Evolutionary conservation across 2,329 filamentous ascomycete genomes (phyloP), one percentile per base, ranked within the genome.

Genomic region (Stagonosporopsis cucurbitacearum): DNA sequence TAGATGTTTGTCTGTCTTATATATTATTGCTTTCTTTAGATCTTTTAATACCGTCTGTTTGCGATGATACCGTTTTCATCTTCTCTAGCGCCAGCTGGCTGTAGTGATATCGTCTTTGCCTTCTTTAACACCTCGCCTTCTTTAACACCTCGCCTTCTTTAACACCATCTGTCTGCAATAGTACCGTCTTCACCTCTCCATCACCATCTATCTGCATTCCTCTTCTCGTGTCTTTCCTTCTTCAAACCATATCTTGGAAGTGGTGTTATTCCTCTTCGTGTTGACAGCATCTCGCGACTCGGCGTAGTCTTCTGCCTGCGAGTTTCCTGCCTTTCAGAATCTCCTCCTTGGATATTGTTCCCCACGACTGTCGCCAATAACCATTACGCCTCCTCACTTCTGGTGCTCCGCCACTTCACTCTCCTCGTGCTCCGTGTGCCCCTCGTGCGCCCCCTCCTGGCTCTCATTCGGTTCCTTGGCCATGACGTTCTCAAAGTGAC

Each of bases 401-500:
- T 64, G 60, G 25, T 65, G 55, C 51, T 66, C 64, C 17, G 60
- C 54, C 33, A 62, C 54, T 40, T 67, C 62, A 22, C 58, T 68
- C 15, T 63, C 64, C 26, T 63, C 62, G 8, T 63, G 64, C 42
- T 70, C 68, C 9, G 63, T 63, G 40, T 66, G 58, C 12, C 61
- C 64, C 35, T 66, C 66, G 22, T 67, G 63, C 26, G 65, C 59
- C 33, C 56, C 57, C 30, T 64, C 65, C 15, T 63, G 56, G 35
- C 50, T 59, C 46, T 63, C 84, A 11, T 59, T 75, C n/a, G 79
- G 77, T 52, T 89, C 84, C 69, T 89, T 91, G 8, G 86, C 91
- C 93, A 97, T 98, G 66, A 98, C 93, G 64, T 88, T 90, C 79
- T 99, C 95, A 71, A 99, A 98, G 70, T 96, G 92, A 35, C 91